A percentile compares a stretch with the other conserved stretches of the same genome.
Conservation (phyloP, 2,329 filamentous ascomycete species). For the Penicillium palitans region DNA sequence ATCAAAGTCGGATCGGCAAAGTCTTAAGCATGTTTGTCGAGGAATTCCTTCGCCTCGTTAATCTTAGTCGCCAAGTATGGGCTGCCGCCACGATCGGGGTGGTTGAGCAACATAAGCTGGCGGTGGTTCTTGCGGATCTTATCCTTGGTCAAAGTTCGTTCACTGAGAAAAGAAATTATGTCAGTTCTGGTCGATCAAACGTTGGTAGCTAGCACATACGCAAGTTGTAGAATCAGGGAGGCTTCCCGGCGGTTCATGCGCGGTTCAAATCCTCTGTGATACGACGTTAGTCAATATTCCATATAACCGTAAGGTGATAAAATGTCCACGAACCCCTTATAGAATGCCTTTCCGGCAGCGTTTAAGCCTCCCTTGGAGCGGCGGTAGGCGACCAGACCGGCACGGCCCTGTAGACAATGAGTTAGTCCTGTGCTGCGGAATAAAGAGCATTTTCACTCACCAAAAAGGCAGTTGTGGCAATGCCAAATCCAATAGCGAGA, state of each 20-base stretch:
- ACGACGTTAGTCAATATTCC: slow-evolving; percentile 6
- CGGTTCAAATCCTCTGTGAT: slow-evolving; percentile 75
- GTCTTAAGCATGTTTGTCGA: slow-evolving; percentile 67
- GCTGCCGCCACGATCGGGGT: slow-evolving; percentile 94
- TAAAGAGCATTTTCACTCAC: slow-evolving; percentile 53
- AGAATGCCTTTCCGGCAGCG: slow-evolving; percentile 85
- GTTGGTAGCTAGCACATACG: slow-evolving; percentile 56
- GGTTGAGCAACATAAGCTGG: slow-evolving; percentile 94
- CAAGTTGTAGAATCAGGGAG: slow-evolving; percentile 82
- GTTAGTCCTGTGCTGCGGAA: slow-evolving; percentile 9
- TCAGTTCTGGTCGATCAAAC: not conserved
- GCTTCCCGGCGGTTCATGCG: slow-evolving; percentile 94
- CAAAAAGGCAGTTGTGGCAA: slow-evolving; percentile 69
- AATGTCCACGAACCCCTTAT: slow-evolving; percentile 68
- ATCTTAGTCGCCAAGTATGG: slow-evolving; percentile 97
- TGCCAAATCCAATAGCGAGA: slow-evolving; percentile 47
- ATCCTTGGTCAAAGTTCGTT: slow-evolving; percentile 84
- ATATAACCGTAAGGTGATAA: not conserved
- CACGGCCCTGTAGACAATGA: slow-evolving; percentile 68
- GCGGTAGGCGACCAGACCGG: slow-evolving; percentile 84
- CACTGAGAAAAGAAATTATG: slow-evolving; percentile 55
- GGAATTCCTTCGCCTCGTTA: slow-evolving; percentile 95
- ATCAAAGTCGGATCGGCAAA: not conserved
- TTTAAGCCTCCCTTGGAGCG: slow-evolving; percentile 69
- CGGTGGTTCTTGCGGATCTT: slow-evolving; percentile 95